phyloP scores from a whole-genome alignment of 2,329 filamentous ascomycete species.

The Penicillium decumbens region DNA sequence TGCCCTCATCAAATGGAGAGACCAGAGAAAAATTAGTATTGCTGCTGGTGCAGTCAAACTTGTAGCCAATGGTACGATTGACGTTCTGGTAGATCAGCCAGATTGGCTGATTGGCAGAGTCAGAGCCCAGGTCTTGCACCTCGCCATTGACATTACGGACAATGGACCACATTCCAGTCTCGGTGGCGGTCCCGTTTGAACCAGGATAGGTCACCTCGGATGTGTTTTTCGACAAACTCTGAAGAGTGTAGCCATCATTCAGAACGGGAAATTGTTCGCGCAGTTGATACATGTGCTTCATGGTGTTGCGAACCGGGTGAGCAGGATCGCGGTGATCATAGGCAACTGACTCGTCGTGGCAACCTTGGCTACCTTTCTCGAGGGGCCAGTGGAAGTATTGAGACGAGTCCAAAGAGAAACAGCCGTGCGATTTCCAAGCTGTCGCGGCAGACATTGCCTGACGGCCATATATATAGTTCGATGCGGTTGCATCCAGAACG shows the following conservation, averaged over 20 bases:
- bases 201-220: slow-evolving; percentile 48
- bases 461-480: slow-evolving; percentile 62
- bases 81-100: slow-evolving; percentile 46
- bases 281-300: slow-evolving; percentile 59
- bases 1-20: slow-evolving; percentile 52
- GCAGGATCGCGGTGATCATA: slow-evolving; percentile 61
- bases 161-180: slow-evolving; percentile 59
- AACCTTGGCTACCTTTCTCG: slow-evolving; percentile 50
- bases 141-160: slow-evolving; percentile 47
- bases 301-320: slow-evolving; percentile 56
- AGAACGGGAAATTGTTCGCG: slow-evolving; percentile 55
- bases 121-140: slow-evolving; percentile 48
- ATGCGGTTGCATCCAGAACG: slow-evolving; percentile 58
- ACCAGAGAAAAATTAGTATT: slow-evolving; percentile 45
- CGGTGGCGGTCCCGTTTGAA: slow-evolving; percentile 50
- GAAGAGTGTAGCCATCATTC: slow-evolving; percentile 55
- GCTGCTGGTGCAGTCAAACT: slow-evolving; percentile 52
- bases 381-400: slow-evolving; percentile 58
- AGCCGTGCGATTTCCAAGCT: slow-evolving; percentile 62
- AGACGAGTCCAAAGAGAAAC: slow-evolving; percentile 53
- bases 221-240: slow-evolving; percentile 54
- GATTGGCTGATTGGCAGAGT: slow-evolving; percentile 42
- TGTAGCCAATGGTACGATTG: slow-evolving; percentile 49
- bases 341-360: slow-evolving; percentile 52
- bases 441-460: slow-evolving; percentile 57